Conservation (phyloP, 306 rosid genomes). For the Cucumis cinereus region DNA sequence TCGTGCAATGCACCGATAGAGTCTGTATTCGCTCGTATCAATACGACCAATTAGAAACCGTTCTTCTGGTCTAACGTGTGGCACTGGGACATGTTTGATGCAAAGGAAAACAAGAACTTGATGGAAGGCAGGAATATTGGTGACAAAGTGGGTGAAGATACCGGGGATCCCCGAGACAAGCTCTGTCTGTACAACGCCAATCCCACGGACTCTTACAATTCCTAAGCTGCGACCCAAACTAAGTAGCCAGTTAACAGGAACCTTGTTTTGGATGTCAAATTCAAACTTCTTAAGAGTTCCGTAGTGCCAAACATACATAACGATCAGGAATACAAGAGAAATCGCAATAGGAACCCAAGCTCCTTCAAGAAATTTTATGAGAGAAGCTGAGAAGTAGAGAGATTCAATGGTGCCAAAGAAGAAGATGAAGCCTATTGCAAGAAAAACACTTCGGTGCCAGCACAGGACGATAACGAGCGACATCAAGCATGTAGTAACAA, state of each 20-base stretch:
- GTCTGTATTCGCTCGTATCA: slow-evolving; percentile 55
- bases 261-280: slow-evolving; percentile 82
- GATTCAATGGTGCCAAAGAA: slow-evolving; percentile 74
- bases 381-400: slow-evolving; percentile 88
- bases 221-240: slow-evolving; percentile 70
- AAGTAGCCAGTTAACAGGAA: slow-evolving; percentile 78
- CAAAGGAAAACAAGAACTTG: slow-evolving; percentile 87
- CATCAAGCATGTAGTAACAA: slow-evolving; percentile 96
- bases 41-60: slow-evolving; percentile 74
- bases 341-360: slow-evolving; percentile 86
- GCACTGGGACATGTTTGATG: slow-evolving; percentile 78
- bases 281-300: slow-evolving; percentile 72
- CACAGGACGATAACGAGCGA: slow-evolving; percentile 77
- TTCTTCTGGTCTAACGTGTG: slow-evolving; percentile 63
- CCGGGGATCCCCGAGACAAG: slow-evolving; percentile 87
- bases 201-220: slow-evolving; percentile 71
- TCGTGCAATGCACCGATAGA: slow-evolving; percentile 76
- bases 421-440: slow-evolving; percentile 53
- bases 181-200: slow-evolving; percentile 72
- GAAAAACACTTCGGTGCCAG: slow-evolving; percentile 57
- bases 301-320: slow-evolving; percentile 82
- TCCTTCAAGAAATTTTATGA: slow-evolving; percentile 74
- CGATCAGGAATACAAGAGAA: slow-evolving; percentile 30
- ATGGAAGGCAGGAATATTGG: slow-evolving; percentile 95
- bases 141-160: slow-evolving; percentile 82